Percentiles rank a stretch among this genome's conserved stretches.
Conservation (phyloP, 1,284 basidiomycete species). For the Fomes fomentarius region DNA sequence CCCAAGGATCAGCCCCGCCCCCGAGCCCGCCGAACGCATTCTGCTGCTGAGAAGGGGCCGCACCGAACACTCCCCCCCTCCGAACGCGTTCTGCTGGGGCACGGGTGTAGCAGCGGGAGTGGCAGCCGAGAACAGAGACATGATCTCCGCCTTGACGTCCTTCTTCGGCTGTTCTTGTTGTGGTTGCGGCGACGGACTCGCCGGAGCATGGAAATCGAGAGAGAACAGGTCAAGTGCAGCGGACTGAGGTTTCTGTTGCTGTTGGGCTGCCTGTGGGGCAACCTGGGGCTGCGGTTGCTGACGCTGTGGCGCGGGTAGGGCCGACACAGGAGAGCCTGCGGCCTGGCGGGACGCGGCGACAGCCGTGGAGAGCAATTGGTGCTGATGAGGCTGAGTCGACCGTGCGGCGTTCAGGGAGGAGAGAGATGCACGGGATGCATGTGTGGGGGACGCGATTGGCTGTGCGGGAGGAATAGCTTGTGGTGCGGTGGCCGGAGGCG, state of each 20-base stretch:
- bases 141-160: constrained; percentile 84
- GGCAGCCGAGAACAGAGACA: constrained; percentile 78
- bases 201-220: constrained; percentile 78
- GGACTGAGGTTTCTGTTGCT: constrained; percentile 24
- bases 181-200: constrained; percentile 36
- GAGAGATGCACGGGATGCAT: constrained; percentile 31
- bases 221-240: constrained; percentile 75
- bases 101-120: constrained; percentile 36
- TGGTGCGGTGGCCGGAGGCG: constrained; percentile 25
- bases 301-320: constrained; percentile 14
- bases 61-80: constrained; percentile 9
- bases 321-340: constrained; percentile 25
- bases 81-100: constrained; percentile 21
- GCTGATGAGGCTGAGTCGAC: constrained; percentile 48
- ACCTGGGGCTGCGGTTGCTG: constrained; percentile 30
- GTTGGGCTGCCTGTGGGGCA: constrained; percentile 23
- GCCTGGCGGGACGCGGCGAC: constrained; percentile 31
- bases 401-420: constrained; percentile 45
- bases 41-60: constrained; percentile 29
- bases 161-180: constrained; percentile 50
- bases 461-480: constrained; percentile 36
- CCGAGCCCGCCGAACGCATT: constrained; percentile 32
- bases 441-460: constrained; percentile 28
- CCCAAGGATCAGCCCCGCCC: constrained; percentile 20
- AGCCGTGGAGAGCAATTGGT: constrained; percentile 54